A percentile compares a stretch with the other conserved stretches of the same genome.
These are phyloP conservation scores for Cetraspora pellucida DNA, from an alignment of 192 early-diverging fungal genomes.

Conservation along the genomic window DNA sequence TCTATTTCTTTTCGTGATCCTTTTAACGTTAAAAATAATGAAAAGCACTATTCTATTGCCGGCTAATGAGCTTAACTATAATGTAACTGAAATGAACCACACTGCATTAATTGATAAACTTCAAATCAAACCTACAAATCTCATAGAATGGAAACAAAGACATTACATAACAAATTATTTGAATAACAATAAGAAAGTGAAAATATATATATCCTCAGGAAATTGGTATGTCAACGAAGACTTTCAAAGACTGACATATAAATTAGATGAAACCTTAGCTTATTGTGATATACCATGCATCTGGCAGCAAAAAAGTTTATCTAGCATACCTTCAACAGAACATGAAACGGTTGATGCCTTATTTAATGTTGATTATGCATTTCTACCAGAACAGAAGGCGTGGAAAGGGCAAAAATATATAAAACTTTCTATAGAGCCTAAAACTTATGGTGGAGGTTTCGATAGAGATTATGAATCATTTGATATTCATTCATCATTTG, in stretches of 20 bases:
- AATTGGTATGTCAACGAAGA: background rate
- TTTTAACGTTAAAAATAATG: no score
- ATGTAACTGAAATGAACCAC: no score
- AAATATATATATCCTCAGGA: background rate
- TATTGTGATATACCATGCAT: background rate
- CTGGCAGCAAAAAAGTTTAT: background rate
- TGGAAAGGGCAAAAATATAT: background rate
- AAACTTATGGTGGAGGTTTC: background rate
- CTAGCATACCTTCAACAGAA: background rate
- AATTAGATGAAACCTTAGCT: background rate
- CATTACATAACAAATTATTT: background rate
- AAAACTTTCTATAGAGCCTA: background rate
- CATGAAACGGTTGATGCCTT: background rate
- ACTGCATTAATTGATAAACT: background rate
- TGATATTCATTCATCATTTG: background rate
- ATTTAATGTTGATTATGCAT: background rate
- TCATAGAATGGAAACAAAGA: background rate
- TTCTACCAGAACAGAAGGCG: background rate
- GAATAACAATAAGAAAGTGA: background rate
- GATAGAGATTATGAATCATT: background rate
- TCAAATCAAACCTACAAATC: background rate
- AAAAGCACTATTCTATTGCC: no score
- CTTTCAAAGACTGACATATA: background rate
- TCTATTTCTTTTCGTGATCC: no score
- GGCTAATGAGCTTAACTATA: no score